Percentiles rank a stretch among this genome's conserved stretches.
These are phyloP conservation scores for Phlebiopsis flavidoalba DNA, from an alignment of 768 basidiomycete genomes.

Conservation along the genomic window DNA sequence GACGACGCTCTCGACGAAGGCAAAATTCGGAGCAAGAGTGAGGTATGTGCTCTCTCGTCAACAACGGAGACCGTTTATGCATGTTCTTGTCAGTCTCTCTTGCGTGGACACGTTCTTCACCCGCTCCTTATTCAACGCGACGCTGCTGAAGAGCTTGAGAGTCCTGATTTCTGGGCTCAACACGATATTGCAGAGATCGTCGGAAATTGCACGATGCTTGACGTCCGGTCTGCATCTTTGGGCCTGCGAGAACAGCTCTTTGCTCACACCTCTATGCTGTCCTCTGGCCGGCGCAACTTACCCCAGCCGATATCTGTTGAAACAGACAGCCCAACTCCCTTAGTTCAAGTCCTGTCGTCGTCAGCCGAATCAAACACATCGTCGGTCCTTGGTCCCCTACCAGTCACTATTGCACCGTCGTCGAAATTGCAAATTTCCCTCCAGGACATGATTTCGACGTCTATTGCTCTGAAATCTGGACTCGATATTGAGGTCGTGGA, in stretches of 20 bases:
- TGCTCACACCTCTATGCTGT: not conserved
- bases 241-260: constrained; percentile 31
- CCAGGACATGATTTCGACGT: constrained; percentile 71
- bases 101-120: constrained; percentile 71
- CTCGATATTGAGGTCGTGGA: constrained; percentile 54
- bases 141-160: constrained; percentile 55
- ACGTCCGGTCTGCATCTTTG: constrained; percentile 51
- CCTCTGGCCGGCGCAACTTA: not conserved
- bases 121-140: constrained; percentile 67
- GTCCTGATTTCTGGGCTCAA: constrained; percentile 62
- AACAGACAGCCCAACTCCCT: not conserved
- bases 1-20: constrained; percentile 60
- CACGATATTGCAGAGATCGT: constrained; percentile 58
- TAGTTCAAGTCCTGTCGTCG: constrained; percentile 2
- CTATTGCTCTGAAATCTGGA: constrained; percentile 68
- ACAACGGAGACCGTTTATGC: not conserved
- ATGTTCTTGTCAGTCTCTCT: constrained; percentile 43
- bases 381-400: constrained; percentile 9
- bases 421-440: constrained; percentile 43
- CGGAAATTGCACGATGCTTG: constrained; percentile 66
- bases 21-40: constrained; percentile 65
- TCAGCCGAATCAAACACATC: constrained; percentile 7
- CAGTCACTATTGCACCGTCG: not conserved
- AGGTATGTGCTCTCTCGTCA: constrained; percentile 37
- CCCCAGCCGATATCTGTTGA: not conserved